phyloP scores from a whole-genome alignment of 2,329 filamentous ascomycete genomes.

The Colletotrichum lupini region DNA sequence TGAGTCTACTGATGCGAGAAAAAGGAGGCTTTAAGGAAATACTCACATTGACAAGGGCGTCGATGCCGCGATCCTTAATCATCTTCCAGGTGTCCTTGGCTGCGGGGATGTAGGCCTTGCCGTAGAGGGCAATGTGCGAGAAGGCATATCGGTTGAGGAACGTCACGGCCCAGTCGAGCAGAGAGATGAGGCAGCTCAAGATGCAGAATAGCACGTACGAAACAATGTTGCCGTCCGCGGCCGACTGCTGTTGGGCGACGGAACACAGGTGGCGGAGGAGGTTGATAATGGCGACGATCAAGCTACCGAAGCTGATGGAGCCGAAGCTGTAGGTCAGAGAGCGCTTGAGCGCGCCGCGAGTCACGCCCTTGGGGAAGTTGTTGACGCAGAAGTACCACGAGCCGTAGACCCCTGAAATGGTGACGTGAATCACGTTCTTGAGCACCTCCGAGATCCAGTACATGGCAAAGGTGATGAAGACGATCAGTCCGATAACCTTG shows the following conservation, averaged over 20 bases:
- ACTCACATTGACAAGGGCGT: slow-evolving; percentile 81
- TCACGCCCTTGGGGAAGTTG: slow-evolving; percentile 80
- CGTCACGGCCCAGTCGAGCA: slow-evolving; percentile 87
- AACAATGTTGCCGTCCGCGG: slow-evolving; percentile 75
- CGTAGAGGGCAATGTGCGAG: slow-evolving; percentile 92
- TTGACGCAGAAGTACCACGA: slow-evolving; percentile 88
- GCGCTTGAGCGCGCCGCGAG: slow-evolving; percentile 83
- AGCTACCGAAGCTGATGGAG: slow-evolving; percentile 86
- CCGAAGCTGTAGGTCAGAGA: slow-evolving; percentile 93
- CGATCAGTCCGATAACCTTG: slow-evolving; percentile 85
- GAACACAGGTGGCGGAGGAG: slow-evolving; percentile 85
- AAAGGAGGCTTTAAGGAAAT: neutral
- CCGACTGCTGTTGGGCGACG: slow-evolving; percentile 73
- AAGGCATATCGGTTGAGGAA: slow-evolving; percentile 95
- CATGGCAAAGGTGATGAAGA: slow-evolving; percentile 89
- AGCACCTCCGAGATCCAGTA: slow-evolving; percentile 96
- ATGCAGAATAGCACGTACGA: slow-evolving; percentile 76
- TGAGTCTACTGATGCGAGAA: neutral
- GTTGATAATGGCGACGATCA: slow-evolving; percentile 89
- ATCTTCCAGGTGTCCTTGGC: slow-evolving; percentile 92
- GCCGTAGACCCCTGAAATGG: slow-evolving; percentile 88
- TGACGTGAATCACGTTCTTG: slow-evolving; percentile 93
- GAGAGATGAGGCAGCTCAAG: slow-evolving; percentile 78
- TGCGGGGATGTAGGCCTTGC: slow-evolving; percentile 85
- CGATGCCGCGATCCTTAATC: slow-evolving; percentile 92